Conservation (phyloP, 768 basidiomycete genomes). For the Termitomyces sp. region DNA sequence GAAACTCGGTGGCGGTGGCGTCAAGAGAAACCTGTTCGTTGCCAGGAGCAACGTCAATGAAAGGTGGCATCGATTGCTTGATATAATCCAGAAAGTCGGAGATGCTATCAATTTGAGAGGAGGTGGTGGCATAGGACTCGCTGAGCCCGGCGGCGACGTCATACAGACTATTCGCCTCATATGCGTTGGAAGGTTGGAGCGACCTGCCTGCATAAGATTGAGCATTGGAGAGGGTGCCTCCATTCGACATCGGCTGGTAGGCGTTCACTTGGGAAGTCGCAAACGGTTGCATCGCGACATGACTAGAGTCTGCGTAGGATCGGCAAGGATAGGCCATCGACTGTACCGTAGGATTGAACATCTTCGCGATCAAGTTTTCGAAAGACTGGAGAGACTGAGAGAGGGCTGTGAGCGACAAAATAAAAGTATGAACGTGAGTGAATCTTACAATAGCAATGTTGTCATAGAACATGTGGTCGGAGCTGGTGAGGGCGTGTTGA, state of each 20-base stretch:
- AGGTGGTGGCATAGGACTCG: neutral
- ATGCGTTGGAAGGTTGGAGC: neutral
- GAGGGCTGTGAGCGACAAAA: neutral
- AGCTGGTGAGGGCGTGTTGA: neutral
- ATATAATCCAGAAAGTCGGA: neutral
- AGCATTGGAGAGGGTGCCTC: neutral
- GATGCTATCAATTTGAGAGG: neutral
- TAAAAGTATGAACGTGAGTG: neutral
- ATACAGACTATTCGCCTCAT: neutral
- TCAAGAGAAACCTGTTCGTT: neutral
- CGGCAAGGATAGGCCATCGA: neutral
- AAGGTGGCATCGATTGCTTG: neutral
- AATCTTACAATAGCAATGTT: neutral
- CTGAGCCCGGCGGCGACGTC: neutral
- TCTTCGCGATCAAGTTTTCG: neutral
- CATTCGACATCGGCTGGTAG: neutral
- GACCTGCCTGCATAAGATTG: neutral
- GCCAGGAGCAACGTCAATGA: too few relatives aligned
- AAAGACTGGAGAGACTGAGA: neutral
- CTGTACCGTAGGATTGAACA: neutral
- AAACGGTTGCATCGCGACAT: neutral
- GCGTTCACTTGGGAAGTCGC: neutral
- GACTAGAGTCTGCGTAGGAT: neutral
- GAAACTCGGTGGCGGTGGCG: neutral
- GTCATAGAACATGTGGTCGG: neutral